Conservation (phyloP, 225 moss, liverwort and hornwort genomes). For the Takakia lepidozioides region DNA sequence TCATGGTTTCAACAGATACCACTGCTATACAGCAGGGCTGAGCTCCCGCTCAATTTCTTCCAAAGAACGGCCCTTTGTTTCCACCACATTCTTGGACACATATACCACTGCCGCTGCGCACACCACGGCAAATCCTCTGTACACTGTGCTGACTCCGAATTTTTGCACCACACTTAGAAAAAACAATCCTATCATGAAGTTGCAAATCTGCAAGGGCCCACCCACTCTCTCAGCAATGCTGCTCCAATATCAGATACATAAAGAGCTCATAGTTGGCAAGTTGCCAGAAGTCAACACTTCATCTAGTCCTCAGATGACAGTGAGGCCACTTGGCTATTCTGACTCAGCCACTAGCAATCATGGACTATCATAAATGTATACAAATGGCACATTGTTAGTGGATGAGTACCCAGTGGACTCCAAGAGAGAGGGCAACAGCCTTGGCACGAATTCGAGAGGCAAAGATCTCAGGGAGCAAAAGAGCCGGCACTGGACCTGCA, state of each 20-base stretch:
- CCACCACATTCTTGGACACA: conserved; percentile 48
- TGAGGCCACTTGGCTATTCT: no score
- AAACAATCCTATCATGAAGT: conserved; percentile 69
- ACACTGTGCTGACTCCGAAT: conserved; percentile 49
- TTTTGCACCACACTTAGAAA: conserved; percentile 58
- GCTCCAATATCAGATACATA: no score
- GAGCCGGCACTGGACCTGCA: conserved; percentile 79
- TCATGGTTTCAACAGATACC: no score
- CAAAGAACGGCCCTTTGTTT: conserved; percentile 67
- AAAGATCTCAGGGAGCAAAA: conserved; percentile 76
- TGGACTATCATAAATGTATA: background rate
- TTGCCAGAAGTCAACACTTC: no score
- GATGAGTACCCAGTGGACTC: conserved; percentile 60
- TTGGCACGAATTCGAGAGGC: conserved; percentile 67
- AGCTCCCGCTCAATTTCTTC: conserved; percentile 53
- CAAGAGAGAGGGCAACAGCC: conserved; percentile 81
- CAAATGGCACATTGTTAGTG: no score
- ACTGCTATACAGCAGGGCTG: no score
- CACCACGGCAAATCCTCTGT: conserved; percentile 48
- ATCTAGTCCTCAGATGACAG: no score
- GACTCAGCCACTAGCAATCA: background rate
- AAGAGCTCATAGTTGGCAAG: no score
- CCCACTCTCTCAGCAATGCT: no score
- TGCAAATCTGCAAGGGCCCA: conserved; percentile 35
- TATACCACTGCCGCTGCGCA: conserved; percentile 48